Percentiles rank a stretch among this genome's conserved stretches.
phyloP scores from a whole-genome alignment of 83 land plant genomes.

The Picea abies region DNA sequence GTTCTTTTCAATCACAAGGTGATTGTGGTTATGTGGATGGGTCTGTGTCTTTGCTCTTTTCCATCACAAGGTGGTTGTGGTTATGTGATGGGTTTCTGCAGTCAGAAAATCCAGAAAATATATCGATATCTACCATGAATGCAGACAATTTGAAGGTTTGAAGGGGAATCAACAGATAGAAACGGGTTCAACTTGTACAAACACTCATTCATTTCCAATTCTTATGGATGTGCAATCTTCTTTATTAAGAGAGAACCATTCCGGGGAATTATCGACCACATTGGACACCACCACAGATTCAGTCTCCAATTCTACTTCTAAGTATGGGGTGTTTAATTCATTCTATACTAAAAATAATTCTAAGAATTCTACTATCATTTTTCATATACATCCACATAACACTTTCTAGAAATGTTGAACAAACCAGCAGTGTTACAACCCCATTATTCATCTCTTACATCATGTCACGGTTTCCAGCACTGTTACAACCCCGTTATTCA shows the following conservation, averaged over 20 bases:
- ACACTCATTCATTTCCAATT: conserved; percentile 44
- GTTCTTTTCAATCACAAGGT: too few species aligned
- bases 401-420: too few species aligned
- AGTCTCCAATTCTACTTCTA: too few species aligned
- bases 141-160: not conserved
- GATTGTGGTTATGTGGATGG: too few species aligned
- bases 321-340: not conserved
- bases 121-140: not conserved
- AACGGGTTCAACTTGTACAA: conserved; percentile 9
- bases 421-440: too few species aligned
- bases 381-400: too few species aligned
- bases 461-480: too few species aligned
- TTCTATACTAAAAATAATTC: not conserved
- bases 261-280: not conserved
- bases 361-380: too few species aligned
- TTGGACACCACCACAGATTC: too few species aligned
- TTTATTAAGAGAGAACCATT: conserved; percentile 7
- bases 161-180: not conserved
- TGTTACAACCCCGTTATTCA: too few species aligned
- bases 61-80: not conserved
- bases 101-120: not conserved
- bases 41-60: too few species aligned
- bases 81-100: not conserved
- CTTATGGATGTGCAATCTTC: conserved; percentile 49
- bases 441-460: too few species aligned